phyloP scores from a whole-genome alignment of 768 basidiomycete species.

The Chalciporus sphaerocephalus region DNA sequence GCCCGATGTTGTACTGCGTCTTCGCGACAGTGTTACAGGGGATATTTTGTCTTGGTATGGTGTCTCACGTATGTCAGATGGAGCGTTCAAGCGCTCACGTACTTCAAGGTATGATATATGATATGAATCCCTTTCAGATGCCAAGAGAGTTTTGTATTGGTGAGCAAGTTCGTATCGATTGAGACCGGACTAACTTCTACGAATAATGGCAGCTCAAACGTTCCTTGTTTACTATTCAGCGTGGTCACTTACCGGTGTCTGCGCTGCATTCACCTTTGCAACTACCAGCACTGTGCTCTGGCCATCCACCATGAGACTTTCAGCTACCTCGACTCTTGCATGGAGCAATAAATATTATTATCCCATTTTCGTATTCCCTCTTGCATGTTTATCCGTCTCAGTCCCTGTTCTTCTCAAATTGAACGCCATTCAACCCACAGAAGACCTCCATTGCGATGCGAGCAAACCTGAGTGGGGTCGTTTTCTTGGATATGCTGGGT shows the following conservation, averaged over 20 bases:
- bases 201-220: conserved; percentile 16
- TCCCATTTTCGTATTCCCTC: conserved; percentile 46
- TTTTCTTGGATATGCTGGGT: conserved; percentile 59
- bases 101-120: conserved; percentile 53
- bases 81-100: not conserved
- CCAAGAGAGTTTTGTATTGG: conserved; percentile 54
- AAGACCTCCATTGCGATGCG: conserved; percentile 58
- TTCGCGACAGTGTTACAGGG: conserved; percentile 51
- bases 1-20: conserved; percentile 44
- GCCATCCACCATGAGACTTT: conserved; percentile 29
- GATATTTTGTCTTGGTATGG: conserved; percentile 56
- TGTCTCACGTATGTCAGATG: not conserved
- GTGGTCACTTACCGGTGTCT: conserved; percentile 43
- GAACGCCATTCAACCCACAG: conserved; percentile 42
- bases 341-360: conserved; percentile 47
- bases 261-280: conserved; percentile 42
- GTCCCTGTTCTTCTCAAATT: conserved; percentile 40
- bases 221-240: conserved; percentile 38
- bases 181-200: conserved; percentile 11
- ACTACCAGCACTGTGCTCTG: conserved; percentile 44
- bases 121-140: conserved; percentile 60
- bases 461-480: conserved; percentile 59
- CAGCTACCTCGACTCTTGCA: conserved; percentile 30
- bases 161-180: conserved; percentile 24
- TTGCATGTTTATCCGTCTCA: conserved; percentile 41